Base-by-base conservation (phyloP, 129 eudicot genomes). In the Kitagawia praeruptora region DNA sequence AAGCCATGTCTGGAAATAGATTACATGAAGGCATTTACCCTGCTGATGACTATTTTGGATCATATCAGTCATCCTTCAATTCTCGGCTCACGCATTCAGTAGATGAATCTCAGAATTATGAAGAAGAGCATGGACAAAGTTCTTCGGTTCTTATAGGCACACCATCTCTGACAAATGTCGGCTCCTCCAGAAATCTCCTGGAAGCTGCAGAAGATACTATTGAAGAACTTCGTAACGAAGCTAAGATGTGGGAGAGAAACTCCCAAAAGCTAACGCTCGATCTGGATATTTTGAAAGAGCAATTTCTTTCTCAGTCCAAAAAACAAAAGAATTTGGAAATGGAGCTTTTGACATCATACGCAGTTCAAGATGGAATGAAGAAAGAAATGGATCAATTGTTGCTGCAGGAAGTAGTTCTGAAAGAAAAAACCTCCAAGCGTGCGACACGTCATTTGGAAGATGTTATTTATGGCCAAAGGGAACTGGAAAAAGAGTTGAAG, bases 241-340 rank as follows among this genome's bases (percentile, higher is more conserved):
- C 98, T 84, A 93, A 87, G 80, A 88, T 87, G 96, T 93, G 98
- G 98, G 98, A 93, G 84, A 84, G 96, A 78, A 88, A 90, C 58
- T 85, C 96, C 0, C 85, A 88, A 76, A 90, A 87, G 69, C 79
- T 88, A 61, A 86, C 85, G 89, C 78, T 90, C 27, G 98, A 93
- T 77, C 81, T 93, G 88, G 98, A 93, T 75, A 76, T 93, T 48
- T 56, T 91, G 56, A 80, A 82, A 74, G 88, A 85, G 79, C 88
- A 87, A 80, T 87, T 75, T 75, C 64, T 83, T 0, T 84, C 83
- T 70, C 91, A 88, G 80, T 87, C 90, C 5, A 88, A 83, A 38
- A 87, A 80, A 70, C 91, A 82, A 27, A 85, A 84, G 1, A 88
- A 85, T 10, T 51, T 79, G 34, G 89, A 45, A 34, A 87, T 90